A percentile compares a stretch with the other conserved stretches of the same genome.
phyloP scores from a whole-genome alignment of 2,329 filamentous ascomycete species.

The Coniochaeta sp. region DNA sequence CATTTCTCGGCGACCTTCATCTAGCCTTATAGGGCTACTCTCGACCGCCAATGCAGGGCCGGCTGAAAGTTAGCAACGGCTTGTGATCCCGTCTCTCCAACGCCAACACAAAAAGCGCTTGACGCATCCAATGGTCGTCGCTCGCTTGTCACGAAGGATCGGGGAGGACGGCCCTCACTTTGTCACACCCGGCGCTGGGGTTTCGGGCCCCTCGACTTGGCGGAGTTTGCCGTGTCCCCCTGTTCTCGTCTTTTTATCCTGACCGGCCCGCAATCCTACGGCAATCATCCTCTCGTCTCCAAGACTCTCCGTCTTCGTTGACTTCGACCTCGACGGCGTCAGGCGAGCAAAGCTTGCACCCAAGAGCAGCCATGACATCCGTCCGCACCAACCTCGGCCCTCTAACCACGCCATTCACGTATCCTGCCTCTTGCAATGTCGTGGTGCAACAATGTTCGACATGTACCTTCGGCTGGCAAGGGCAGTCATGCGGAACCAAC shows the following conservation, averaged over 20 bases:
- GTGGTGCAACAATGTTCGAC: slow-evolving; percentile 10
- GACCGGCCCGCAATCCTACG: background rate
- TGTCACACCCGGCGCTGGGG: background rate
- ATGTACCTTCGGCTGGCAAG: slow-evolving; percentile 14
- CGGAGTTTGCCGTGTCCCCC: background rate
- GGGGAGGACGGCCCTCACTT: background rate
- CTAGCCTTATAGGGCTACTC: too few species aligned
- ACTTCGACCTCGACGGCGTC: slow-evolving; percentile 37
- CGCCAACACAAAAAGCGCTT: background rate
- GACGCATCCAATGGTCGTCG: background rate
- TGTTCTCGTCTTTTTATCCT: background rate
- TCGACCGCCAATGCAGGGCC: too few species aligned
- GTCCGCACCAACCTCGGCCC: slow-evolving; percentile 18
- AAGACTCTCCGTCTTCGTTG: background rate
- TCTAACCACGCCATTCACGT: background rate
- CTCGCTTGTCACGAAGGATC: background rate
- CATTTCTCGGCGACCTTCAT: too few species aligned
- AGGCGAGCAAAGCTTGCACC: too few species aligned
- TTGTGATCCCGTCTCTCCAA: too few species aligned
- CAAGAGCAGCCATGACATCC: slow-evolving; percentile 29
- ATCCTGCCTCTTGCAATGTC: slow-evolving; percentile 9
- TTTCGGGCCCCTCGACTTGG: background rate
- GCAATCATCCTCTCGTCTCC: background rate
- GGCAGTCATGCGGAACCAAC: slow-evolving; percentile 11
- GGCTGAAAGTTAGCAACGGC: too few species aligned